These are phyloP conservation scores for Solanum hybrid DNA, from an alignment of 305 asterid genomes.

Conservation along the genomic window DNA sequence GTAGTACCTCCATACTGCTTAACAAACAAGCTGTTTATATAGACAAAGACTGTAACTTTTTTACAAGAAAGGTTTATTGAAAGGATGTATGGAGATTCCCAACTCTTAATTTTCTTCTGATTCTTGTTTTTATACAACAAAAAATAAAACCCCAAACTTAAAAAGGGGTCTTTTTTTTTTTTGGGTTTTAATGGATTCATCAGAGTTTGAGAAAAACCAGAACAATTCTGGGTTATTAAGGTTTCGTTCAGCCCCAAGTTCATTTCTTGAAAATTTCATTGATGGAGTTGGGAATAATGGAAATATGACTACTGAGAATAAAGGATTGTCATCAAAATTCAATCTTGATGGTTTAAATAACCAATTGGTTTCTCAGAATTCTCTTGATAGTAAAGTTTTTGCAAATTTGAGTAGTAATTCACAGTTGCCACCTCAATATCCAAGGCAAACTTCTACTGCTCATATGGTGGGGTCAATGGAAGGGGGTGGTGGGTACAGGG, in stretches of 20 bases:
- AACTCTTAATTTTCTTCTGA: slow-evolving; percentile 11
- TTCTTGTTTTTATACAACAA: slow-evolving; percentile 22
- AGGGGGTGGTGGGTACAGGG: slow-evolving; percentile 26
- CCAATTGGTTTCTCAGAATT: slow-evolving; percentile 8
- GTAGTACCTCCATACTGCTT: slow-evolving; percentile 25
- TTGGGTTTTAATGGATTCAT: not conserved
- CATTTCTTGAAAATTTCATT: slow-evolving; percentile 32
- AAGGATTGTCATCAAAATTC: slow-evolving; percentile 31
- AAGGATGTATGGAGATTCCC: slow-evolving; percentile 66
- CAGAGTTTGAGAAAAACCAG: slow-evolving; percentile 9
- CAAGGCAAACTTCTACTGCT: slow-evolving; percentile 26
- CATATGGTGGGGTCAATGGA: slow-evolving; percentile 16
- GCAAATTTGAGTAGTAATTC: slow-evolving; percentile 19
- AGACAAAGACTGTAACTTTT: not conserved
- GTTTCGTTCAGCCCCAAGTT: slow-evolving; percentile 54
- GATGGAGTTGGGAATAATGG: slow-evolving; percentile 12
- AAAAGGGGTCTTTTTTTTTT: not conserved
- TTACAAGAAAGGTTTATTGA: not conserved
- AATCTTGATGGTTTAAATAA: slow-evolving; percentile 16
- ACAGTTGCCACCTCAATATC: slow-evolving; percentile 67
- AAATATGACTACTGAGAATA: slow-evolving; percentile 7
- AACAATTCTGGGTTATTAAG: slow-evolving; percentile 49
- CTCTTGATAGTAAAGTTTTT: slow-evolving; percentile 3
- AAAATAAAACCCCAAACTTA: not conserved
- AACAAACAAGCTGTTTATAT: slow-evolving; percentile 29